Percentiles rank a stretch among this genome's conserved stretches.
phyloP scores from a whole-genome alignment of 2,329 filamentous ascomycete species.

The Nannizzia gypsea region DNA sequence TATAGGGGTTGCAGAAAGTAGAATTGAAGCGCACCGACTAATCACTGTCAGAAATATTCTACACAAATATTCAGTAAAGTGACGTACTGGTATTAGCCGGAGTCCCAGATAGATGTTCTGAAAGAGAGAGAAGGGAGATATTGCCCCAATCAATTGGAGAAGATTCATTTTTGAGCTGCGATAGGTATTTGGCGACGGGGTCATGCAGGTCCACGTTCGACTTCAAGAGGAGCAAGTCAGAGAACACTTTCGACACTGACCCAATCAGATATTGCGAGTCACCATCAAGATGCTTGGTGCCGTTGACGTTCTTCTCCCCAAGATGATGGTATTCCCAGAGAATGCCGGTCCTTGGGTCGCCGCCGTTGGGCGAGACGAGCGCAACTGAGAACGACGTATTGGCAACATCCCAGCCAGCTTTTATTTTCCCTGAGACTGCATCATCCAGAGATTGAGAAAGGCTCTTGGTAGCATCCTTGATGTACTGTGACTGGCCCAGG shows the following conservation, averaged over 20 bases:
- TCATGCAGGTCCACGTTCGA: conserved; percentile 26
- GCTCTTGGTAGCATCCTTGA: conserved; percentile 21
- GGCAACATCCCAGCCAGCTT: conserved; percentile 25
- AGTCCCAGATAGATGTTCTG: conserved; percentile 28
- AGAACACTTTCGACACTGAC: conserved; percentile 32
- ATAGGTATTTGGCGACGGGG: conserved; percentile 27
- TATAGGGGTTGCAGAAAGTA: conserved; percentile 29
- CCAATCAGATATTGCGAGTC: conserved; percentile 36
- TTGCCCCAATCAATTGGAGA: conserved; percentile 27
- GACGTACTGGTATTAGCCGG: conserved; percentile 27
- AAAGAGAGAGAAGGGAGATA: conserved; percentile 30
- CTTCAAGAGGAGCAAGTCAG: conserved; percentile 29
- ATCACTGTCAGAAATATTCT: background rate
- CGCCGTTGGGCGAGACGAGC: conserved; percentile 25
- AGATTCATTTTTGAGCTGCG: conserved; percentile 17
- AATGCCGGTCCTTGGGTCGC: conserved; percentile 13
- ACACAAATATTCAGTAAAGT: background rate
- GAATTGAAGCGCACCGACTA: conserved; percentile 27
- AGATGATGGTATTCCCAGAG: conserved; percentile 37
- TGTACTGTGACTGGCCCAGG: conserved; percentile 18
- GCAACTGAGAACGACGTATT: conserved; percentile 33
- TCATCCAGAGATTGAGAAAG: conserved; percentile 22
- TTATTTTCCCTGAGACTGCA: conserved; percentile 24
- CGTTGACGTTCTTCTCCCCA: conserved; percentile 24
- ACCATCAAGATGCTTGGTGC: conserved; percentile 23